Conservation (phyloP, 306 rosid genomes). For the Quillaja saponaria region DNA sequence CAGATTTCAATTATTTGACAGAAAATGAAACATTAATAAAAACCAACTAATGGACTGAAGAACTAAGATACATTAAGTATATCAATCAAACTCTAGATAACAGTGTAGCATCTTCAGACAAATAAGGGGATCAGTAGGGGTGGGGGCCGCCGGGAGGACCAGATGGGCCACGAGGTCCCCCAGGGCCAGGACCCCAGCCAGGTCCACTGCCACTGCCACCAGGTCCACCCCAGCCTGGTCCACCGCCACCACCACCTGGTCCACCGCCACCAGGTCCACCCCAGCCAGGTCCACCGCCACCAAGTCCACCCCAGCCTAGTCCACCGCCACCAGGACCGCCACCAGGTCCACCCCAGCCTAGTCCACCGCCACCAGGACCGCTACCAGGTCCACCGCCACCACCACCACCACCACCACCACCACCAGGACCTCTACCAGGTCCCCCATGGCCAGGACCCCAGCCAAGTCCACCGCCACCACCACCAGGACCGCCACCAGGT, state of each 20-base stretch:
- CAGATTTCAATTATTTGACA: too few relatives aligned
- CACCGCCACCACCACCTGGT: conserved; percentile 43
- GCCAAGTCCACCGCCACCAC: conserved; percentile 15
- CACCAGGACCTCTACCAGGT: conserved; percentile 18
- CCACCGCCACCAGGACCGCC: too few relatives aligned
- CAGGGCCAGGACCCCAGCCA: conserved; percentile 67
- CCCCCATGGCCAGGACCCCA: conserved; percentile 40
- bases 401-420: conserved; percentile 26
- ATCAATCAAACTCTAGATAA: not conserved
- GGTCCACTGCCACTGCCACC: conserved; percentile 62
- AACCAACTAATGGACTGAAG: too few relatives aligned
- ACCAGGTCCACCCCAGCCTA: conserved; percentile 50
- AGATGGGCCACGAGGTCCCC: conserved; percentile 37
- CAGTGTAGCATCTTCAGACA: not conserved
- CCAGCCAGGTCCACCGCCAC: conserved; percentile 45
- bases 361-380: conserved; percentile 50
- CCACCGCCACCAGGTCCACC: conserved; percentile 46
- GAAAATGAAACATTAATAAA: too few relatives aligned
- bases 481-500: conserved; percentile 41
- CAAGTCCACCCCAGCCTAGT: too few relatives aligned
- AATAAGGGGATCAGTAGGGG: conserved; percentile 32
- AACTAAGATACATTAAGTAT: too few relatives aligned
- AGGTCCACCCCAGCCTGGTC: conserved; percentile 43
- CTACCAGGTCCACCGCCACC: conserved; percentile 37
- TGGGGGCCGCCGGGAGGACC: conserved; percentile 54